phyloP scores from a whole-genome alignment of 164 flowering plant species.

The Magnolia kwangsiensis region DNA sequence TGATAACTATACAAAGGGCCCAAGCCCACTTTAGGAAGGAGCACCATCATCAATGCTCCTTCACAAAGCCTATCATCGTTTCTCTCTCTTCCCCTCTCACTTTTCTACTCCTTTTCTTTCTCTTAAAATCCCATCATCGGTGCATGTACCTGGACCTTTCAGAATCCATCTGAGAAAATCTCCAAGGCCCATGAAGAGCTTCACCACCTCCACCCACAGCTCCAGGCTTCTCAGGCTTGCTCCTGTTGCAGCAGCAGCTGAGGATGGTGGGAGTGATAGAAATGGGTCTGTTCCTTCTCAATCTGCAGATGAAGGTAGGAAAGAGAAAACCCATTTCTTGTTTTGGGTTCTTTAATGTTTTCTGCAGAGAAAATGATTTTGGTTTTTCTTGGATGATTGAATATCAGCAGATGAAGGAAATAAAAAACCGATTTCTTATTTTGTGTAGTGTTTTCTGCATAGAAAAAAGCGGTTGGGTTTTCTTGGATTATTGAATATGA shows the following conservation, averaged over 20 bases:
- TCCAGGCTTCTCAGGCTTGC: slow-evolving; percentile 37
- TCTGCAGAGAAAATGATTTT: background rate
- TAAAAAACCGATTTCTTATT: background rate
- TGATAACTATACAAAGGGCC: background rate
- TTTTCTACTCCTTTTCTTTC: slow-evolving; percentile 14
- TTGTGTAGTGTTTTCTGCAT: background rate
- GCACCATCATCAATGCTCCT: slow-evolving; percentile 36
- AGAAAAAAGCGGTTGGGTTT: background rate
- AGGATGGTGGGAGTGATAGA: slow-evolving; percentile 32
- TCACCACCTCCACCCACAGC: slow-evolving; percentile 20
- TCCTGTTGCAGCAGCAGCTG: slow-evolving; percentile 34
- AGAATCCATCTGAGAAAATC: slow-evolving; percentile 12
- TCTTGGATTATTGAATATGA: background rate
- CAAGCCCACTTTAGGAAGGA: background rate
- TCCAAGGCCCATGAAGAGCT: slow-evolving; percentile 8
- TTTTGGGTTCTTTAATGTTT: background rate
- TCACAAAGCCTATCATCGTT: slow-evolving; percentile 50
- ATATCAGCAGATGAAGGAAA: too few relatives aligned
- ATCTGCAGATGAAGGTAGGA: slow-evolving; percentile 46
- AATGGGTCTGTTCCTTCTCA: slow-evolving; percentile 37
- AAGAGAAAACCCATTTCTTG: background rate
- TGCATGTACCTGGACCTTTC: slow-evolving; percentile 18
- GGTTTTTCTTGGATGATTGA: background rate
- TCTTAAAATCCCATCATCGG: slow-evolving; percentile 8
- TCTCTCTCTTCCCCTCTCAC: slow-evolving; percentile 30